Evolutionary conservation across 306 rosid genomes (phyloP).

Genomic region (Cicer cuneatum): DNA sequence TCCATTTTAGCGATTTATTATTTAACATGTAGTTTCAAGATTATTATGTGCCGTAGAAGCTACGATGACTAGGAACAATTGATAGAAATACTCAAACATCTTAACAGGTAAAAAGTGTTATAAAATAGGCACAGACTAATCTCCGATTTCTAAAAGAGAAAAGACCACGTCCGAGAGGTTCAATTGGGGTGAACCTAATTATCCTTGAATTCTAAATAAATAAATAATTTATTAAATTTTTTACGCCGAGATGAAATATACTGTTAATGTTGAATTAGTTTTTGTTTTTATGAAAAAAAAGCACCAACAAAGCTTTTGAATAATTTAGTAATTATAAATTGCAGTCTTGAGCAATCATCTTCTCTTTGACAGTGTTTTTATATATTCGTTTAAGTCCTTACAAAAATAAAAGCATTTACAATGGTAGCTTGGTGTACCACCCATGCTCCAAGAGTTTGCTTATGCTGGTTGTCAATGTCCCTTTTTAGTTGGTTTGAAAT

Average conservation of each 20-base stretch:
- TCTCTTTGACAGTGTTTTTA: not conserved
- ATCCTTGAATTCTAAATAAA: constrained; percentile 4
- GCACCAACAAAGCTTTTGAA: not conserved
- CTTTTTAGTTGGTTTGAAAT: not conserved
- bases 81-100: constrained; percentile 25
- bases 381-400: not conserved
- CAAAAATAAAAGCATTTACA: not conserved
- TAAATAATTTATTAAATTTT: not conserved
- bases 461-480: not conserved
- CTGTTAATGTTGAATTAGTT: not conserved
- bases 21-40: constrained; percentile 25
- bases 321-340: not conserved
- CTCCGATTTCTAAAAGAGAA: not conserved
- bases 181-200: not conserved
- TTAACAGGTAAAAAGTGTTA: not conserved
- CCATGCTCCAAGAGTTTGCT: not conserved
- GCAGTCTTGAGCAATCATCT: not conserved
- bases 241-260: not conserved
- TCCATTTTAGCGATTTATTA: constrained; percentile 7
- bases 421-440: not conserved
- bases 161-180: not conserved
- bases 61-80: not conserved
- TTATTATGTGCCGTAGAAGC: not conserved
- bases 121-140: constrained; percentile 9
- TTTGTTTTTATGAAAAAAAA: not conserved